Evolutionary conservation across 2,329 filamentous ascomycete species (phyloP), one percentile per base, ranked within the genome.

Genomic region (Bipolaris victoriae): DNA sequence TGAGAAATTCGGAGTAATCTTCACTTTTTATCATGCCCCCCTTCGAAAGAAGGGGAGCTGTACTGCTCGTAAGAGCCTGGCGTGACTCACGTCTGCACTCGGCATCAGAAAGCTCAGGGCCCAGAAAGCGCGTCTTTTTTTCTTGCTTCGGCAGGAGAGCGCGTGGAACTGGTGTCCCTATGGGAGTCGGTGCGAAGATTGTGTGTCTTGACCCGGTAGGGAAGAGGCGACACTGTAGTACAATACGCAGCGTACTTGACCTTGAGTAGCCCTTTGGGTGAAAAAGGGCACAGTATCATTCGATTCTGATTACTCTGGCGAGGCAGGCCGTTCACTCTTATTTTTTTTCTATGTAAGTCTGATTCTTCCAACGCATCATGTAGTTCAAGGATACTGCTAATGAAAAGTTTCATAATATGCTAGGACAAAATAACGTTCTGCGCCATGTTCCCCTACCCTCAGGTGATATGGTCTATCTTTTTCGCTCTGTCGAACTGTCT

Each of bases 1-100:
- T 93, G 91, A 92, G 91, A 95, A 95, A 95, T 94, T 95, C 91
- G 91, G 91, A 95, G 91, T 90, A 95, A 88, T 93, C 90, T 93
- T 91, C 90, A 92, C 77, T 73, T 77, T 50, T 37, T 37, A 80
- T 75, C 79, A 65, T 74, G 77, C 72, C 24, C 54, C 74, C 74
- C 72, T 70, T 70, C 39, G 10, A 26, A 44, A 7, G 24, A 31
- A 66, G 73, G 73, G 78, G 77, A 31, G 75, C 77, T 76, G 68
- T 66, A 77, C 91, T 90, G 89, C 90, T 89, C 87, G 90, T 85
- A 84, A 94, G 90, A 90, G 90, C 84, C 89, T 89, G 86, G 86
- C 90, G 90, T 90, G 89, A 90, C 82, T 87, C 81, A 81, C 89
- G 90, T 86, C 84, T 91, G 90, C 89, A 91, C 66, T 83, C 82